Base-by-base conservation (phyloP, 768 basidiomycete genomes). In the Leccinum truebloodii region DNA sequence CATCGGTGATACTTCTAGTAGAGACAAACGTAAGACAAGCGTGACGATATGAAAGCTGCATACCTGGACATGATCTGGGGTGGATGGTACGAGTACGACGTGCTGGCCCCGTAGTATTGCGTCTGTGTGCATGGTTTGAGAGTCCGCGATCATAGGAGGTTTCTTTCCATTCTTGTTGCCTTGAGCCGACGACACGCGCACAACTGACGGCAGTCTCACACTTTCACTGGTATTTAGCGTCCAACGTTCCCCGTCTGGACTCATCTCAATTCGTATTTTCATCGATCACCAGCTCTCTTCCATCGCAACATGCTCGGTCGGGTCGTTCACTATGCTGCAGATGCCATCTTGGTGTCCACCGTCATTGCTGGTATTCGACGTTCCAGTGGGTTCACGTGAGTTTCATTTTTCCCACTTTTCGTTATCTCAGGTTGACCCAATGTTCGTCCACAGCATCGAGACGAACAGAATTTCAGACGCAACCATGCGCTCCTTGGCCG, bases 291-390 rank as follows among this genome's bases (percentile, higher is more conserved):
- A 34, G 22, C 13, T n/a, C 37, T 46, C 35, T 22, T 53, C 26
- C 49, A 34, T 13, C 28, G 54, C 59, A 69, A 59, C 66, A 87
- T 87, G 80, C 69, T 74, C 18, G 95, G 92, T 66, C 84, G 86
- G 74, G 73, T 97, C 18, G 75, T 88, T 35, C 95, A 96, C 74
- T 94, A 91, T 67, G 83, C 90, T 26, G 76, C 91, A 51, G 96
- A 98, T 71, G 90, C 89, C 14, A 83, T 92, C 55, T 80, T 98
- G 35, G 65, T 98, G 39, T 95, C 95, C 16, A 93, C 96, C 13
- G 83, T 98, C 7, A 76, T 95, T 44, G 96, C 96, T 41, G 96
- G 96, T 32, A 88, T 98, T 61, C 87, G 88, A 72, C 86, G 92
- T 60, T 89, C 94, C 18, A 95, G 89, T 61, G 95, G 95, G 37